A percentile compares a stretch with the other conserved stretches of the same genome.
phyloP scores from a whole-genome alignment of 768 basidiomycete species.

The Thelephora aurantiotincta region DNA sequence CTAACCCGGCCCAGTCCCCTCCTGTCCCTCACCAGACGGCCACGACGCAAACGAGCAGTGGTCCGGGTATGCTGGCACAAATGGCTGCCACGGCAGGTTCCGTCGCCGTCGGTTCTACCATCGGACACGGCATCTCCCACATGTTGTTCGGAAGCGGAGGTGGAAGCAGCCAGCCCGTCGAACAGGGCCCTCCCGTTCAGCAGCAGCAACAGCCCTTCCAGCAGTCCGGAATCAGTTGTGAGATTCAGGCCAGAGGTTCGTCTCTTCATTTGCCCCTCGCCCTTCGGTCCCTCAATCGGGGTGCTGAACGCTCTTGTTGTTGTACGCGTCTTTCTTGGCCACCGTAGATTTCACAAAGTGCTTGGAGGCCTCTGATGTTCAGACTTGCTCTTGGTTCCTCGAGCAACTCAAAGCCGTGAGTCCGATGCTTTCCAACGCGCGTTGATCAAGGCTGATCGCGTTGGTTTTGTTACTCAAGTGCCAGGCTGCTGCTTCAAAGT shows the following conservation, averaged over 20 bases:
- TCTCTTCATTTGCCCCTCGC: constrained; percentile 6
- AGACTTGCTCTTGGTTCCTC: constrained; percentile 75
- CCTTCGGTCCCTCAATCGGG: not conserved
- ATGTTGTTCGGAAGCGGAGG: constrained; percentile 84
- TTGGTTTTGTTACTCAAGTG: constrained; percentile 29
- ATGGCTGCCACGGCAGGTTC: constrained; percentile 89
- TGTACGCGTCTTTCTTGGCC: not conserved
- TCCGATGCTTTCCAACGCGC: constrained; percentile 8
- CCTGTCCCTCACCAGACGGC: constrained; percentile 18
- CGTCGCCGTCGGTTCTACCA: constrained; percentile 75
- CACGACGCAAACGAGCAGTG: constrained; percentile 20
- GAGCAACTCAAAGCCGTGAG: constrained; percentile 80
- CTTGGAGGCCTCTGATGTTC: constrained; percentile 67
- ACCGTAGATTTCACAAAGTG: constrained; percentile 68
- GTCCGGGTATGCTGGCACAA: constrained; percentile 66
- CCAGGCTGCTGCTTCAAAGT: constrained; percentile 59
- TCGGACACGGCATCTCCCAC: constrained; percentile 80
- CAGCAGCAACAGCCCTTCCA: constrained; percentile 31
- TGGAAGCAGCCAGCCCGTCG: constrained; percentile 27
- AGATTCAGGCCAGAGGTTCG: constrained; percentile 69
- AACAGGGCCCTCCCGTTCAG: constrained; percentile 33
- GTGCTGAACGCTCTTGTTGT: too few relatives aligned
- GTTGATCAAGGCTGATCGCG: not conserved
- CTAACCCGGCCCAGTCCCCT: constrained; percentile 22
- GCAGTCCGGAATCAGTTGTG: constrained; percentile 46